These are phyloP conservation scores for Colletotrichum sp. DNA, from an alignment of 2,329 filamentous ascomycete species.

Conservation along the genomic window DNA sequence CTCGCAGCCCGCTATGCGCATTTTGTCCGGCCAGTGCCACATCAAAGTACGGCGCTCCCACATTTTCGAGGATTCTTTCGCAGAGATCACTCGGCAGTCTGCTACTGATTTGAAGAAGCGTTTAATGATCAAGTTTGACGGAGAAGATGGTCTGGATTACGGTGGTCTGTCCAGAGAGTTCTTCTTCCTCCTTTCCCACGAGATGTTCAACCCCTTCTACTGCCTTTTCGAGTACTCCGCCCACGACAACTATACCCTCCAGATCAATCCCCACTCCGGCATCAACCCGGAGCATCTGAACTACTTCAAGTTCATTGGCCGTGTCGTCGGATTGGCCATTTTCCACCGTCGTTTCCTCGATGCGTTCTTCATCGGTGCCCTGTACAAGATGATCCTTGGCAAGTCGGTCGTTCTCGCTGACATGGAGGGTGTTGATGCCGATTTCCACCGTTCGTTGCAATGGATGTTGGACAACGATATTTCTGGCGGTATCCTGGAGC, in stretches of 20 bases:
- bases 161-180: slow-evolving; percentile 98
- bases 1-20: slow-evolving; percentile 94
- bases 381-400: slow-evolving; percentile 99
- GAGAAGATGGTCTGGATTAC: slow-evolving; percentile 97
- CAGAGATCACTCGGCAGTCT: slow-evolving; percentile 96
- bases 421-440: slow-evolving; percentile 98
- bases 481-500: slow-evolving; percentile 85
- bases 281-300: slow-evolving; percentile 99
- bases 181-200: slow-evolving; percentile 98
- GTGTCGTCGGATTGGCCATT: slow-evolving; percentile 94
- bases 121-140: slow-evolving; percentile 99
- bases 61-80: slow-evolving; percentile 98
- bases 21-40: slow-evolving; percentile 94
- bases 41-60: slow-evolving; percentile 96
- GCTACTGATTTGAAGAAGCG: slow-evolving; percentile 97
- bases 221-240: slow-evolving; percentile 99
- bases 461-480: slow-evolving; percentile 99
- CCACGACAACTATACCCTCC: slow-evolving; percentile 99
- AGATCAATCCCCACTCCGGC: slow-evolving; percentile 98
- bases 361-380: slow-evolving; percentile 97
- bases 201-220: slow-evolving; percentile 99
- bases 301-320: slow-evolving; percentile 99
- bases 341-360: slow-evolving; percentile 98
- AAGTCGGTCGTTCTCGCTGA: slow-evolving; percentile 92
- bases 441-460: slow-evolving; percentile 94